Base-by-base conservation (phyloP, 441 rosid species). In the Monsonia emarginata region DNA sequence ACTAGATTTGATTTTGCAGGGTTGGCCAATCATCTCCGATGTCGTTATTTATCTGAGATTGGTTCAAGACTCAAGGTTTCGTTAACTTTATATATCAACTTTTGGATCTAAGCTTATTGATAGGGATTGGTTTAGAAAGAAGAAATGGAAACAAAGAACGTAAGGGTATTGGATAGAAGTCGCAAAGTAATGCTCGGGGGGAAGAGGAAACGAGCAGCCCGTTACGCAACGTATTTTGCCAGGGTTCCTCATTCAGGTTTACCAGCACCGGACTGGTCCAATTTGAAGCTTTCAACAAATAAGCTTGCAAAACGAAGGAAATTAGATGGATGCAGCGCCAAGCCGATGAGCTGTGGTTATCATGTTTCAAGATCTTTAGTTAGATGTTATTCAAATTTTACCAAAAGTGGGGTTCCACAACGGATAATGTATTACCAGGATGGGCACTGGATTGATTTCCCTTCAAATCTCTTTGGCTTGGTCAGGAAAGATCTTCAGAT, bases 371-470 rank as follows among this genome's bases (percentile, higher is more conserved):
- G 75, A 75, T 83, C 96, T 16, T 63, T 85, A 56, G 81, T 80
- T 63, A 82, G 72, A 62, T 85, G 83, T 73, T 95, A 90, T 76
- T 73, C 88, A 18, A 91, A 85, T 68, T 95, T 83, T 75, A 77
- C 27, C 75, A 91, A 78, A 80, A 84, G 88, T 10, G 89, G 91
- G 64, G 73, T 81, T 34, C 90, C 90, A 0, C 78, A 77, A 70
- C 90, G 95, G 38, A 66, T 95, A 59, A 81, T 91, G 97, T 83
- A 79, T 57, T 83, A 84, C 74, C 85, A 87, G 71, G 75, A 86
- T 54, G 95, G 89, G 67, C 88, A 80, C 54, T 95, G 99, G 98
- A 78, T n/a, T 59, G 87, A 95, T 74, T 84, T 90, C 67, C 83
- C 98, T 31, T 76, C 79, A 10, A 71, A 72, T 69, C 22, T 82